Evolutionary conservation across 1,284 basidiomycete genomes (phyloP).

Genomic region (Cryptococcus jaspeensis): DNA sequence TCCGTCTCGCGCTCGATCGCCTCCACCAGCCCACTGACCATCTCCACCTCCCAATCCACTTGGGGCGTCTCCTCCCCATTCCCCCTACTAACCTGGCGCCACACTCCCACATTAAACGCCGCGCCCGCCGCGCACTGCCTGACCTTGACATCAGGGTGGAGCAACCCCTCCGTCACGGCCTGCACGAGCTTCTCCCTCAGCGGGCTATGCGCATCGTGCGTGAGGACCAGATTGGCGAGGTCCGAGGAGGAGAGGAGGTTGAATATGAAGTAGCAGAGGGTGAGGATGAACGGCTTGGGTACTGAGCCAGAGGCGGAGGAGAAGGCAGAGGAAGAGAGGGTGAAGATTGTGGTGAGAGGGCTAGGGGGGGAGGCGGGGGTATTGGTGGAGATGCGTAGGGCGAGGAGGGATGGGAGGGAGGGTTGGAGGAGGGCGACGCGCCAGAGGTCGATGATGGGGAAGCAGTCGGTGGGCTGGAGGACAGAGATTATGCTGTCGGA

Average conservation of each 20-base stretch:
- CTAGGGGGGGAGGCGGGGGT: slow-evolving; percentile 57
- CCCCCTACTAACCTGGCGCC: slow-evolving; percentile 57
- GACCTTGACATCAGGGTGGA: slow-evolving; percentile 67
- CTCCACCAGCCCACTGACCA: slow-evolving; percentile 73
- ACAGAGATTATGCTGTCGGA: slow-evolving; percentile 55
- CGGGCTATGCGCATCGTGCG: slow-evolving; percentile 34
- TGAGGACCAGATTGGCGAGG: slow-evolving; percentile 60
- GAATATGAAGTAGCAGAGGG: slow-evolving; percentile 67
- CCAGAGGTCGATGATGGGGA: slow-evolving; percentile 82
- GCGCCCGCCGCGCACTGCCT: slow-evolving; percentile 76
- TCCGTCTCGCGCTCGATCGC: slow-evolving; percentile 66
- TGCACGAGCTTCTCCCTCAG: slow-evolving; percentile 51
- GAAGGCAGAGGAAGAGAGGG: slow-evolving; percentile 38
- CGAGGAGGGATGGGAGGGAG: slow-evolving; percentile 58
- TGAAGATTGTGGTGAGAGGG: slow-evolving; percentile 57
- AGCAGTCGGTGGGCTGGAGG: slow-evolving; percentile 64
- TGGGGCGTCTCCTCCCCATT: slow-evolving; percentile 57
- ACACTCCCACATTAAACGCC: slow-evolving; percentile 70
- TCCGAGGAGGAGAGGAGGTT: slow-evolving; percentile 65
- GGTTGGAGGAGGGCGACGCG: slow-evolving; percentile 70
- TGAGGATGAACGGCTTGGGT: slow-evolving; percentile 60
- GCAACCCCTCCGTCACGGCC: slow-evolving; percentile 64
- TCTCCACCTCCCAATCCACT: slow-evolving; percentile 79
- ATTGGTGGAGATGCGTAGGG: slow-evolving; percentile 44
- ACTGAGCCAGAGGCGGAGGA: slow-evolving; percentile 20